Evolutionary conservation across 1,284 basidiomycete genomes (phyloP).

Genomic region (Heterobasidion occidentale): DNA sequence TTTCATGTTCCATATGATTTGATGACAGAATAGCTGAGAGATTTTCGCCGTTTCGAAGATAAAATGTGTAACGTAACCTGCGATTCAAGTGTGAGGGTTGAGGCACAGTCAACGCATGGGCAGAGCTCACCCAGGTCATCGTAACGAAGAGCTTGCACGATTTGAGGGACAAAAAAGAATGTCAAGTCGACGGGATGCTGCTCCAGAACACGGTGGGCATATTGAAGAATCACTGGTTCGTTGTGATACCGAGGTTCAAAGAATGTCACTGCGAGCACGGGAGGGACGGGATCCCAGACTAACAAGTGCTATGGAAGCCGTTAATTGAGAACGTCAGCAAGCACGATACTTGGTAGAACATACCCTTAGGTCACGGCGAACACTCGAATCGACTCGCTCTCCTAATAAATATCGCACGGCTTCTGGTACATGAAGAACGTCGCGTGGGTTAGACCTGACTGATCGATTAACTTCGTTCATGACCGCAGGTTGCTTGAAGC

Average conservation of each 20-base stretch:
- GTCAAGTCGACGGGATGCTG: constrained; percentile 93
- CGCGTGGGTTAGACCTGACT: constrained; percentile 66
- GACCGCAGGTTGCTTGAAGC: constrained; percentile 68
- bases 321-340: background rate
- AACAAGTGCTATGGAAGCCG: constrained; percentile 57
- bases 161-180: constrained; percentile 99
- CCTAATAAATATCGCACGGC: constrained; percentile 79
- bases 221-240: constrained; percentile 88
- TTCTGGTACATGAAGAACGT: constrained; percentile 72
- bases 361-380: constrained; percentile 72
- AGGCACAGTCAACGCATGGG: background rate
- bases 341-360: constrained; percentile 5
- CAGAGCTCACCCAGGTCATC: constrained; percentile 69
- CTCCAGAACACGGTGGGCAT: constrained; percentile 92
- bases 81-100: background rate
- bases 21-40: constrained; percentile 97
- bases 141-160: constrained; percentile 90
- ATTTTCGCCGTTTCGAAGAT: constrained; percentile 98
- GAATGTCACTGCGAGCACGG: constrained; percentile 80
- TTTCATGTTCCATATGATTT: constrained; percentile 99
- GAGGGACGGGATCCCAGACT: constrained; percentile 86
- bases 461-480: constrained; percentile 69
- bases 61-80: constrained; percentile 92
- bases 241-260: constrained; percentile 82
- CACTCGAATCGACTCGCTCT: constrained; percentile 48